These are phyloP conservation scores for Fistulifera pelliculosa DNA, from an alignment of 108 stramenopile species.

Conservation along the genomic window DNA sequence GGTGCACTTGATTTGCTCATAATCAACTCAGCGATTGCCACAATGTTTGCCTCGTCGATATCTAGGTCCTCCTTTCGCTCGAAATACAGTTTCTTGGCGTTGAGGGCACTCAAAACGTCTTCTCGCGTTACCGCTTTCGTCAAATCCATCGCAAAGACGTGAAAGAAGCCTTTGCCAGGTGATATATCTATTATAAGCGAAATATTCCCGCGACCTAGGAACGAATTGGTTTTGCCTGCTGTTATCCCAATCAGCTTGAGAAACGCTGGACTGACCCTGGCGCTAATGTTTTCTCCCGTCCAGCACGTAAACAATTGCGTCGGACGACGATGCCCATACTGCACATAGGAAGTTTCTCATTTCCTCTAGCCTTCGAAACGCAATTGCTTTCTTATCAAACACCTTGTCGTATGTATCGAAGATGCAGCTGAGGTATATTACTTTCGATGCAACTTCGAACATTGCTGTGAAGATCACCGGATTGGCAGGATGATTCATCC, in stretches of 20 bases:
- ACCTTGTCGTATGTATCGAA: slow-evolving; percentile 33
- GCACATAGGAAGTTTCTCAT: slow-evolving; percentile 30
- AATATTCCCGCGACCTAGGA: neutral
- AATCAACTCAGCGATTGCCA: neutral
- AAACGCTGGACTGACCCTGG: slow-evolving; percentile 42
- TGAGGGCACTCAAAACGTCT: neutral
- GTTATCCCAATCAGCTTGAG: neutral
- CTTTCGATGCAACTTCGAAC: slow-evolving; percentile 38
- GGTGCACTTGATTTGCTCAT: neutral
- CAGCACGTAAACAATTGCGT: slow-evolving; percentile 42
- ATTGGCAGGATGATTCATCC: slow-evolving; percentile 10
- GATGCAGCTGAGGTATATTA: slow-evolving; percentile 45
- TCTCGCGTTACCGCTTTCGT: neutral
- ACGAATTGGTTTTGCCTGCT: neutral
- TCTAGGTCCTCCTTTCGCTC: neutral
- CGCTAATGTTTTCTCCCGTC: slow-evolving; percentile 17
- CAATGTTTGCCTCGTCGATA: neutral
- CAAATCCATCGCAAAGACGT: neutral
- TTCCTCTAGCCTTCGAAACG: slow-evolving; percentile 34
- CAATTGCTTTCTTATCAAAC: slow-evolving; percentile 38
- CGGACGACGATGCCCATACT: slow-evolving; percentile 44
- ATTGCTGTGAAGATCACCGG: slow-evolving; percentile 21
- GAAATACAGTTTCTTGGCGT: too few relatives aligned
- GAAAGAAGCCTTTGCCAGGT: too few relatives aligned
- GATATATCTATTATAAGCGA: neutral